These are phyloP conservation scores for Dendrothele bispora DNA, from an alignment of 768 basidiomycete genomes.

Conservation along the genomic window DNA sequence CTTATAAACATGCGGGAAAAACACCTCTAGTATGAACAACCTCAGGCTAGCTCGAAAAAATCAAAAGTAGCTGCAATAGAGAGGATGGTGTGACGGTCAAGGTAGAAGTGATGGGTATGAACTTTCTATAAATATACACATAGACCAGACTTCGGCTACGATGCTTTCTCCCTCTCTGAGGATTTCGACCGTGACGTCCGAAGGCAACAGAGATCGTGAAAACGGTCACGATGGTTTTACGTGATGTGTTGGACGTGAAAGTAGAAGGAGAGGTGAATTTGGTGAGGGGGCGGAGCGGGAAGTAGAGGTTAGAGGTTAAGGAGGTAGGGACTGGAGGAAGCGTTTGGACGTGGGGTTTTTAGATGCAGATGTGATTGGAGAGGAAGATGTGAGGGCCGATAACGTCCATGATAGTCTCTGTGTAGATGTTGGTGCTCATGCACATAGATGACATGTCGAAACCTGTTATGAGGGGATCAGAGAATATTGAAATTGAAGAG, in stretches of 20 bases:
- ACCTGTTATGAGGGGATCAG: constrained; percentile 44
- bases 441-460: constrained; percentile 86
- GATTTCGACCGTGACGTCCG: constrained; percentile 51
- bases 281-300: no score
- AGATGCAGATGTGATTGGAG: constrained; percentile 59
- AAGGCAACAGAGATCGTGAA: constrained; percentile 87
- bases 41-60: no score
- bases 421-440: constrained; percentile 72
- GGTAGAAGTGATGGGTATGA: no score
- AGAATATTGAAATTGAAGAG: background rate
- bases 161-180: constrained; percentile 58
- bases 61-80: no score
- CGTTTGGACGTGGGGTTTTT: no score
- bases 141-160: constrained; percentile 77
- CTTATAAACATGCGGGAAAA: no score
- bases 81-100: no score
- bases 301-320: no score
- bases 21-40: no score
- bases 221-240: constrained; percentile 65
- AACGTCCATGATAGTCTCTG: constrained; percentile 84
- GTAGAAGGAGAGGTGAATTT: constrained; percentile 79
- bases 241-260: constrained; percentile 61
- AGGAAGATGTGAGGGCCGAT: constrained; percentile 63
- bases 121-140: no score
- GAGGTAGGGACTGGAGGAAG: no score